Evolutionary conservation across 2,329 filamentous ascomycete species (phyloP).

Genomic region (Ascochyta clinopodiicola): DNA sequence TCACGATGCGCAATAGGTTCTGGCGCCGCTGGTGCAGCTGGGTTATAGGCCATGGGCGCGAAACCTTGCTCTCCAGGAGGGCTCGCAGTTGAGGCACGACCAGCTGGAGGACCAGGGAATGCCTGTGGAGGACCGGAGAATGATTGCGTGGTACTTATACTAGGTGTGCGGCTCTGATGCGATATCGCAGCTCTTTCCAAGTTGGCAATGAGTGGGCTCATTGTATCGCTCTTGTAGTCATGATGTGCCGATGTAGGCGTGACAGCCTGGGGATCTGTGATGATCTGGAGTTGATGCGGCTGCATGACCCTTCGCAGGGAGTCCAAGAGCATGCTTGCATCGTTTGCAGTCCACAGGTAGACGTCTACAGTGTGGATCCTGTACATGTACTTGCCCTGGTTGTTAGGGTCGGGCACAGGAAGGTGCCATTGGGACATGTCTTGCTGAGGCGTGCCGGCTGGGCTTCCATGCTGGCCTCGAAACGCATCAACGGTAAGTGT

Average conservation of each 20-base stretch:
- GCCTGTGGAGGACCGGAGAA: slow-evolving; percentile 49
- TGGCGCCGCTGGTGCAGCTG: slow-evolving; percentile 76
- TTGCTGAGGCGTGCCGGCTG: slow-evolving; percentile 52
- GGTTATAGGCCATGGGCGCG: slow-evolving; percentile 76
- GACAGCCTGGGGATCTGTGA: slow-evolving; percentile 47
- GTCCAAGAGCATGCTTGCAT: slow-evolving; percentile 74
- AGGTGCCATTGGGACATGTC: slow-evolving; percentile 72
- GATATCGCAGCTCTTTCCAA: slow-evolving; percentile 75
- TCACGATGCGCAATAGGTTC: slow-evolving; percentile 75
- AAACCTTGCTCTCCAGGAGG: slow-evolving; percentile 54
- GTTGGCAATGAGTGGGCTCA: slow-evolving; percentile 75
- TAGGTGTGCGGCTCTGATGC: slow-evolving; percentile 50
- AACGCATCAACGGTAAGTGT: slow-evolving; percentile 66
- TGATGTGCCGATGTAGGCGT: slow-evolving; percentile 41
- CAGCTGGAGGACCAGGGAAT: slow-evolving; percentile 45
- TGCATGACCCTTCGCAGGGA: slow-evolving; percentile 71
- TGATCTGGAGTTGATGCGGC: slow-evolving; percentile 56
- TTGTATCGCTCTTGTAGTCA: slow-evolving; percentile 55
- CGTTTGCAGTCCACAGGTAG: slow-evolving; percentile 79
- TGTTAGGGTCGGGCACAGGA: slow-evolving; percentile 72
- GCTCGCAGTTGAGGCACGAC: slow-evolving; percentile 37
- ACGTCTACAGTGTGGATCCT: slow-evolving; percentile 76
- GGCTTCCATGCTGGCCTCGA: slow-evolving; percentile 38
- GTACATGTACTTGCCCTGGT: slow-evolving; percentile 81
- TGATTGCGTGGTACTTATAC: slow-evolving; percentile 48